A percentile compares a stretch with the other conserved stretches of the same genome.
Conservation (phyloP, 1,284 basidiomycete species). For the Pseudozyma tsukubaensis region DNA sequence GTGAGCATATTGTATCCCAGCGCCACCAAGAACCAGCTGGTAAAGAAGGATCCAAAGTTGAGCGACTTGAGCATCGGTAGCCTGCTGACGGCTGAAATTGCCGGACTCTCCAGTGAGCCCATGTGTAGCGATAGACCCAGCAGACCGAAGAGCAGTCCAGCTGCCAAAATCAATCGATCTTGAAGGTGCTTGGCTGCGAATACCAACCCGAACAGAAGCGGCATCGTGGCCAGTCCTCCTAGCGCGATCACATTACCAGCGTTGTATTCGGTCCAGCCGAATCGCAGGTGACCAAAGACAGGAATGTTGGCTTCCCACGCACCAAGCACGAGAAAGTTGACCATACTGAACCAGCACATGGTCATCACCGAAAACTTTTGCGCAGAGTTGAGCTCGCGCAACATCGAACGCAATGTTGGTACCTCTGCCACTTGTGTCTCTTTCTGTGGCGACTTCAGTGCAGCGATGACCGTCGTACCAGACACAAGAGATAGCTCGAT, state of each 20-base stretch:
- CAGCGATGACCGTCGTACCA: not conserved
- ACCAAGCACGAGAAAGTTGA: slow-evolving; percentile 50
- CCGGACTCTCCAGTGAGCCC: slow-evolving; percentile 40
- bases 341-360: slow-evolving; percentile 57
- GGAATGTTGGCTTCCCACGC: slow-evolving; percentile 57
- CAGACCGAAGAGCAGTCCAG: slow-evolving; percentile 39
- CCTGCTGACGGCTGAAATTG: slow-evolving; percentile 21
- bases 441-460: not conserved
- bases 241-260: slow-evolving; percentile 53
- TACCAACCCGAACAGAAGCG: slow-evolving; percentile 46
- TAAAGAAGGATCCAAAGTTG: slow-evolving; percentile 51
- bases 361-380: slow-evolving; percentile 44
- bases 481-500: slow-evolving; percentile 15
- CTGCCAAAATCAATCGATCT: slow-evolving; percentile 44
- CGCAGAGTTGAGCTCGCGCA: slow-evolving; percentile 31
- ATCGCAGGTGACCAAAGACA: slow-evolving; percentile 37
- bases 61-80: slow-evolving; percentile 21
- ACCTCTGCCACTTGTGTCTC: not conserved
- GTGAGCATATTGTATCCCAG: slow-evolving; percentile 48
- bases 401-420: slow-evolving; percentile 27
- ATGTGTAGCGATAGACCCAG: slow-evolving; percentile 47
- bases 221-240: slow-evolving; percentile 45
- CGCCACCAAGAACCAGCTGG: slow-evolving; percentile 46
- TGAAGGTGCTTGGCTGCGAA: slow-evolving; percentile 43
- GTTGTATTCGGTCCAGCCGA: slow-evolving; percentile 50